Base-by-base conservation (phyloP, 2,329 filamentous ascomycete species). In the Xylaria sp. region DNA sequence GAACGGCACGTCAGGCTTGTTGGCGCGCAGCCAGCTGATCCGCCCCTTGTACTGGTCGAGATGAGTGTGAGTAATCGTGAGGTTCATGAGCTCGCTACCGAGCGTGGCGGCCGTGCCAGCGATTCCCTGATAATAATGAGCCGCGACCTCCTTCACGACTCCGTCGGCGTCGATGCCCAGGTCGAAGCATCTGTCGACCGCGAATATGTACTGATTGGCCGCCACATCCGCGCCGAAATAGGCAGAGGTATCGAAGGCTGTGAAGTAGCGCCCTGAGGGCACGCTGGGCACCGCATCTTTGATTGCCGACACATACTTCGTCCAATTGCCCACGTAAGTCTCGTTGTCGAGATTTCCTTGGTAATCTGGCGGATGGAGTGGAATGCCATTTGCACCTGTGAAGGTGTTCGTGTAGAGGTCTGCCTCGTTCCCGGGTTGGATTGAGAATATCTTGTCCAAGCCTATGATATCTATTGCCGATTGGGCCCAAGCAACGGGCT, bases 51-150 rank as follows among this genome's bases (percentile, higher is more conserved):
- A 74, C 46, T 76, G 73, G 65, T 80, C 77, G 4, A 80, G 71
- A 66, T 77, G 74, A 10, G 48, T 46, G 59, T 78, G 76, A 33
- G 77, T 78, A 1, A 68, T 63, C 48, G 67, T 72, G 54, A 75
- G 70, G 58, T 77, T 73, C 78, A 80, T 80, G 0, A 80, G 76
- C 7, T 70, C 74, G 1, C 59, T 54, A 3, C 73, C 77, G 0
- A 81, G 75, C 38, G 77, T 75, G 1, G 56, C 69, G 0, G 78
- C 78, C 5, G 66, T 71, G 0, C 78, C 78, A 0, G 77, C 78
- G 2, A 73, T 63, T 4, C 75, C 77, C 69, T 81, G 78, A 68
- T 81, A 81, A 70, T 80, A 81, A 59, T 81, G 80, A 40, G 79
- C 77, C n/a, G 79, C 75, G 2, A 80, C 78, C 53, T 79, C 77